A percentile compares a stretch with the other conserved stretches of the same genome.
These are phyloP conservation scores for Candida buenavistaensis DNA, from an alignment of 1,139 yeast genomes.

Conservation along the genomic window DNA sequence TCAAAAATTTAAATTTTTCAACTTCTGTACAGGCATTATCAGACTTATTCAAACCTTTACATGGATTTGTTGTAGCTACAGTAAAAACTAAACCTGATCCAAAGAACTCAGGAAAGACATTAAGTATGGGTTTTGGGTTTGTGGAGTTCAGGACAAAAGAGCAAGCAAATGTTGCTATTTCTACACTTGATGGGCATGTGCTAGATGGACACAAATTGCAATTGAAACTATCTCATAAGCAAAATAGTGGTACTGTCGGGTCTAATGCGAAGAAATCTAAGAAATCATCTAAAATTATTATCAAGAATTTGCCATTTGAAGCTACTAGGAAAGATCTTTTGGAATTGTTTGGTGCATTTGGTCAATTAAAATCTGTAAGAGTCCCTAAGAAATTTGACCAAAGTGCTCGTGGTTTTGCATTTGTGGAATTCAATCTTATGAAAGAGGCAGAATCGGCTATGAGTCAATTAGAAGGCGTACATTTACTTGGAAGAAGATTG, in stretches of 20 bases:
- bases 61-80: conserved; percentile 81
- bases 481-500: conserved; percentile 90
- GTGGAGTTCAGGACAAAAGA: conserved; percentile 81
- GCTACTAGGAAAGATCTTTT: conserved; percentile 89
- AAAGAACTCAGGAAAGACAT: conserved; percentile 58
- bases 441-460: conserved; percentile 97
- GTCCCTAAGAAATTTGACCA: conserved; percentile 96
- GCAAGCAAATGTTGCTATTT: conserved; percentile 75
- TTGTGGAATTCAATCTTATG: conserved; percentile 83
- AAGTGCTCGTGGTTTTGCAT: conserved; percentile 96
- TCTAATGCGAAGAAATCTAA: conserved; percentile 34
- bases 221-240: conserved; percentile 82
- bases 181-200: conserved; percentile 71
- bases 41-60: conserved; percentile 63
- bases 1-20: conserved; percentile 86
- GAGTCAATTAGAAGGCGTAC: conserved; percentile 93
- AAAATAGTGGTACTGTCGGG: conserved; percentile 23
- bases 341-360: conserved; percentile 90
- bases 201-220: conserved; percentile 90
- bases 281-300: conserved; percentile 72
- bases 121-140: conserved; percentile 98
- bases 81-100: conserved; percentile 90
- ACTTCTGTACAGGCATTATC: conserved; percentile 64
- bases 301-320: conserved; percentile 96
- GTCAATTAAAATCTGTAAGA: conserved; percentile 90